Conservation (phyloP, 2,329 filamentous ascomycete species). For the Fusarium marasasianum region DNA sequence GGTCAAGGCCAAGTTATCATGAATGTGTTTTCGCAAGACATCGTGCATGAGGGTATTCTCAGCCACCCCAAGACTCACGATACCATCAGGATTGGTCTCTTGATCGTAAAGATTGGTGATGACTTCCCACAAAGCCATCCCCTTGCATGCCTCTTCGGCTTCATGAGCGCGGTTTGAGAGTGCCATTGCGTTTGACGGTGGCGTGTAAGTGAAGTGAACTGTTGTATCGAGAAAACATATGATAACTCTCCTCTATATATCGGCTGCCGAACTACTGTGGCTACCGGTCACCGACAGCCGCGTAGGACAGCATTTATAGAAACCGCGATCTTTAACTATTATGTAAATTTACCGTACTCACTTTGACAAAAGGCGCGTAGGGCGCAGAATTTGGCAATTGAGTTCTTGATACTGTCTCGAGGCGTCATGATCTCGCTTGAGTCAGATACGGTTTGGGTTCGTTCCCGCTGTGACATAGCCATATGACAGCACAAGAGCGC, state of each 20-base stretch:
- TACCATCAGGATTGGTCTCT: conserved; percentile 53
- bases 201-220: not conserved
- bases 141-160: conserved; percentile 41
- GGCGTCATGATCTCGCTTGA: not conserved
- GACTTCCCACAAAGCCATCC: conserved; percentile 53
- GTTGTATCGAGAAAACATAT: not conserved
- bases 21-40: conserved; percentile 53
- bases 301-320: not conserved
- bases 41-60: conserved; percentile 64
- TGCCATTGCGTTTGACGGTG: conserved; percentile 22
- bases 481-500: not conserved
- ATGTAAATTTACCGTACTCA: not conserved
- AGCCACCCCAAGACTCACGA: conserved; percentile 61
- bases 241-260: not conserved
- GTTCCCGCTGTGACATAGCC: not conserved
- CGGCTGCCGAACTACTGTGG: conserved; percentile 1
- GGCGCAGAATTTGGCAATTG: not conserved
- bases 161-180: conserved; percentile 45
- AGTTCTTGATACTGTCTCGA: not conserved
- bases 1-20: conserved; percentile 48
- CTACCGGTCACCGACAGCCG: conserved; percentile 28
- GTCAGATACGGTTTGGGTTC: not conserved
- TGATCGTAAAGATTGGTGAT: conserved; percentile 56
- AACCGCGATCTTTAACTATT: not conserved
- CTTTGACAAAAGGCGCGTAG: not conserved